These are phyloP conservation scores for Celoporthe dispersa DNA, from an alignment of 2,329 filamentous ascomycete species.

Conservation along the genomic window DNA sequence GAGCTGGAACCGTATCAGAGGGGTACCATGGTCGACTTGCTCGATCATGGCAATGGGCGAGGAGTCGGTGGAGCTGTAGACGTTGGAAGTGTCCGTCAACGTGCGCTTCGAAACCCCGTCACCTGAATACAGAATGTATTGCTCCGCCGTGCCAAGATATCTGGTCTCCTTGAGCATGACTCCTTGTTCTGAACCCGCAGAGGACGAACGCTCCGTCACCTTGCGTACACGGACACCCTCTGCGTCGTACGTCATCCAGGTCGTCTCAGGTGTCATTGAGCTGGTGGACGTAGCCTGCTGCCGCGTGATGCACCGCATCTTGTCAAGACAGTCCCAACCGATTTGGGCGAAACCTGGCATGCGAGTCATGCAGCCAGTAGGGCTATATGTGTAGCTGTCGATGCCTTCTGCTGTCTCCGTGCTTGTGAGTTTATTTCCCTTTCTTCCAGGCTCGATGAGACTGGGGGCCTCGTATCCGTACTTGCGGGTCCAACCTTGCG, in stretches of 20 bases:
- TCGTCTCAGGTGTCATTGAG: neutral
- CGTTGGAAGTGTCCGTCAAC: no score
- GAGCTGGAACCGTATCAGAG: neutral
- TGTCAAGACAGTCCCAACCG: neutral
- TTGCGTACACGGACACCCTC: neutral
- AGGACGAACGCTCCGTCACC: neutral
- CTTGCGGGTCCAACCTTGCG: neutral
- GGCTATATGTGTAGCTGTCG: neutral
- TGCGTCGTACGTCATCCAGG: neutral
- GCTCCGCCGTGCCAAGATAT: no score
- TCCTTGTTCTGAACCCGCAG: no score
- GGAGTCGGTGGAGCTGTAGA: no score
- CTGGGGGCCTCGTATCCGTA: neutral
- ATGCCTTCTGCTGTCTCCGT: neutral
- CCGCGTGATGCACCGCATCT: neutral
- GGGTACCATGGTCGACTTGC: no score
- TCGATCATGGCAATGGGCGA: no score
- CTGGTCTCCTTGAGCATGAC: neutral
- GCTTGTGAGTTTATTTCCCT: neutral
- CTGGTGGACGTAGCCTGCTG: neutral
- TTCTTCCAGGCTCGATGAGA: no score
- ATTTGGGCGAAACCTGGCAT: neutral
- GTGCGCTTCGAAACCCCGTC: no score
- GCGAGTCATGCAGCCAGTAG: neutral
- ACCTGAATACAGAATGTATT: no score